Percentiles rank a stretch among this genome's conserved stretches.
phyloP scores from a whole-genome alignment of 345 rosid genomes.

The Fremontodendron californicum region DNA sequence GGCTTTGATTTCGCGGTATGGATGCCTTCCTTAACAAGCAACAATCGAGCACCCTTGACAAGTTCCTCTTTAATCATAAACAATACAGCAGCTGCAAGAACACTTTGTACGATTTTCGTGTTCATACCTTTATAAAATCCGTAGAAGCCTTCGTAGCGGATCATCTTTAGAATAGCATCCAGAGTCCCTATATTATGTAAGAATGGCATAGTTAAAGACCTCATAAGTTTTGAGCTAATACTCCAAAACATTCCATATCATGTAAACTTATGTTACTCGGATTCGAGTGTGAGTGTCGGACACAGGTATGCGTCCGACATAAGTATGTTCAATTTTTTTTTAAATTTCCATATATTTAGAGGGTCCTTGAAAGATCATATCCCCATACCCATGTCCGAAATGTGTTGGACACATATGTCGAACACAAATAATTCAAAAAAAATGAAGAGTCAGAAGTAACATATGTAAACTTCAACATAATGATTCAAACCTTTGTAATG shows the following conservation, averaged over 20 bases:
- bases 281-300: too few relatives aligned
- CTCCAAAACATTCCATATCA: too few relatives aligned
- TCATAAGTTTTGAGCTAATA: neutral
- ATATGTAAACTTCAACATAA: neutral
- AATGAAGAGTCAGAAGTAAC: too few relatives aligned
- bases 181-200: constrained; percentile 44
- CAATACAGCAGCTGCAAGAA: constrained; percentile 82
- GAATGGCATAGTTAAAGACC: neutral
- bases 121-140: constrained; percentile 98
- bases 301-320: too few relatives aligned
- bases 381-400: too few relatives aligned
- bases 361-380: too few relatives aligned
- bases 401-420: too few relatives aligned
- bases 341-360: too few relatives aligned
- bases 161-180: constrained; percentile 88
- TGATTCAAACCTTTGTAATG: constrained; percentile 63
- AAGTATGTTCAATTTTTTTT: too few relatives aligned
- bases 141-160: constrained; percentile 63
- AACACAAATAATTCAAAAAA: too few relatives aligned
- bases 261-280: too few relatives aligned
- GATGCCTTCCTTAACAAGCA: constrained; percentile 38
- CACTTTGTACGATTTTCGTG: constrained; percentile 85
- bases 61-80: constrained; percentile 96
- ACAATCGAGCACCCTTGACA: constrained; percentile 53
- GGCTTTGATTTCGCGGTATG: constrained; percentile 32